Conservation (phyloP, 495 filamentous ascomycete species). For the Cetradonia linearis region DNA sequence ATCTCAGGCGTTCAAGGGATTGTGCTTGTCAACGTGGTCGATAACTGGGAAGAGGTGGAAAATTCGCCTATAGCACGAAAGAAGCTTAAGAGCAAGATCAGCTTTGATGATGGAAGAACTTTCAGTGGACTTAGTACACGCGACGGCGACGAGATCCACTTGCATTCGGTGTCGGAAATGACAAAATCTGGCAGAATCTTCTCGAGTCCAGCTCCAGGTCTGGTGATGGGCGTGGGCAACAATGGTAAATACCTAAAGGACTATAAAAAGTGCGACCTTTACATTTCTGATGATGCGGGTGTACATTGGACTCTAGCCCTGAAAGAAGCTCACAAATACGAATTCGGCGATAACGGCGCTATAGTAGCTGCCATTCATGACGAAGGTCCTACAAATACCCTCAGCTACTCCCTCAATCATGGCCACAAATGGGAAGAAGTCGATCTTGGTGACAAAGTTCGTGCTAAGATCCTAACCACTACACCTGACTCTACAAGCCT, state of each 20-base stretch:
- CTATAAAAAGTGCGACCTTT: conserved; percentile 63
- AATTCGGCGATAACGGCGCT: conserved; percentile 86
- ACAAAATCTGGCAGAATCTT: conserved; percentile 76
- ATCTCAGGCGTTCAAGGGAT: conserved; percentile 82
- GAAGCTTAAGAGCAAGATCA: conserved; percentile 68
- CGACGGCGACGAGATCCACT: conserved; percentile 54
- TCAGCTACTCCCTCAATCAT: conserved; percentile 79
- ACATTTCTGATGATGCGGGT: conserved; percentile 84
- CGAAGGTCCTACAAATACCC: conserved; percentile 47
- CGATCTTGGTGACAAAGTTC: conserved; percentile 50
- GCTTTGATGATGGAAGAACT: conserved; percentile 84
- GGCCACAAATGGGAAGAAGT: conserved; percentile 66
- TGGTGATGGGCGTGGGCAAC: conserved; percentile 90
- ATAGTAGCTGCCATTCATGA: conserved; percentile 74
- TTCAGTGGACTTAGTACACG: conserved; percentile 53
- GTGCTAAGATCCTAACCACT: conserved; percentile 64
- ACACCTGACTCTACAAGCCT: conserved; percentile 81
- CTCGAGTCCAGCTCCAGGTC: conserved; percentile 83
- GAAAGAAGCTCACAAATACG: conserved; percentile 82
- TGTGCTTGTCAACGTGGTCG: conserved; percentile 76
- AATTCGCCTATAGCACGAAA: conserved; percentile 36
- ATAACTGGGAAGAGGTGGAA: conserved; percentile 71
- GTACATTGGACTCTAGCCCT: conserved; percentile 66
- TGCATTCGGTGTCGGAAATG: conserved; percentile 81
- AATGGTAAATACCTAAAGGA: conserved; percentile 59